phyloP scores from a whole-genome alignment of 1,284 basidiomycete genomes.

The Meira nashicola region DNA sequence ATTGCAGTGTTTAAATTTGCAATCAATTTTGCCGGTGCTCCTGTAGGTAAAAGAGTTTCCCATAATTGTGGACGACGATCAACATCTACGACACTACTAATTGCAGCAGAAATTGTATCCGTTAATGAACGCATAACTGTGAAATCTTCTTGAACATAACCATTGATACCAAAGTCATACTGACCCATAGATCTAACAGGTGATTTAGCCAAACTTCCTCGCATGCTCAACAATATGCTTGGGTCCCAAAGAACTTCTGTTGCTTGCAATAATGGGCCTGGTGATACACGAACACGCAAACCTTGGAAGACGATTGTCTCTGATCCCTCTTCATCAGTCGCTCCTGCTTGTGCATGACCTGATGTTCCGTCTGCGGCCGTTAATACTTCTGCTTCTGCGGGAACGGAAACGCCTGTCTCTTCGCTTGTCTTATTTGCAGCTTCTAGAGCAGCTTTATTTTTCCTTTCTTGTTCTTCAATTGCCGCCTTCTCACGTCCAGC shows the following conservation, averaged over 20 bases:
- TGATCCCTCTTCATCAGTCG: conserved; percentile 7
- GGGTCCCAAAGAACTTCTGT: conserved; percentile 5
- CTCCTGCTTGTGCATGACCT: not conserved
- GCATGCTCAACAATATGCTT: not conserved
- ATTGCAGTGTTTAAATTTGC: conserved; percentile 36
- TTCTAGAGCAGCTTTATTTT: conserved; percentile 75
- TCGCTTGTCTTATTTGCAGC: conserved; percentile 55
- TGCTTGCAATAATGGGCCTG: conserved; percentile 4
- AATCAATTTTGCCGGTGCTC: conserved; percentile 29
- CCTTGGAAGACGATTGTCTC: conserved; percentile 1
- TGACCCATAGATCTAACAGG: not conserved
- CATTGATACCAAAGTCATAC: not conserved
- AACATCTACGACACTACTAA: conserved; percentile 22
- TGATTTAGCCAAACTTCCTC: conserved; percentile 6
- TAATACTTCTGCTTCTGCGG: not conserved
- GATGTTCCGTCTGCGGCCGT: not conserved
- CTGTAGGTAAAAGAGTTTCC: conserved; percentile 48
- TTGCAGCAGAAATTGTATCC: conserved; percentile 19
- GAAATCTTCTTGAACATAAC: conserved; percentile 28
- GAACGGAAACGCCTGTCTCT: not conserved
- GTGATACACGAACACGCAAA: not conserved
- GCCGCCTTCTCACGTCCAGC: conserved; percentile 22
- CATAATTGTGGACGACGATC: conserved; percentile 41
- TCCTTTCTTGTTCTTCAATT: conserved; percentile 55
- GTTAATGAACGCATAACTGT: conserved; percentile 11